Conservation (phyloP, 139 green algal species). For the Medakamo hakoo region DNA sequence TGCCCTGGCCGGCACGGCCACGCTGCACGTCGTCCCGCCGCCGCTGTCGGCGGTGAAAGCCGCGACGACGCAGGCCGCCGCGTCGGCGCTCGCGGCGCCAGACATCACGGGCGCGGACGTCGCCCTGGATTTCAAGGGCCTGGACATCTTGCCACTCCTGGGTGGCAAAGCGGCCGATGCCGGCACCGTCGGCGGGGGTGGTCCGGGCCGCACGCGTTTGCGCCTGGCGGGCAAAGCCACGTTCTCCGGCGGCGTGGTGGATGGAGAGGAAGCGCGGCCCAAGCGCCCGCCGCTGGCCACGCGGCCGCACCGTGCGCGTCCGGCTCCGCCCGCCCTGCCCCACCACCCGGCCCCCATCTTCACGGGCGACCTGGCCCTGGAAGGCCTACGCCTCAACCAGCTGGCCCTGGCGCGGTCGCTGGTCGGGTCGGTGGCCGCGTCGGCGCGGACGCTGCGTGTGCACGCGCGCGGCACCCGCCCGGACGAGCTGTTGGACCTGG, state of each 20-base stretch:
- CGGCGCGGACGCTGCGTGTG: slow-evolving; percentile 12
- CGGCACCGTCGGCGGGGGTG: slow-evolving; percentile 1
- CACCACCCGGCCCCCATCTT: slow-evolving; percentile 9
- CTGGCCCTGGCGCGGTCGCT: slow-evolving; percentile 36
- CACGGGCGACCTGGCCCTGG: slow-evolving; percentile 27
- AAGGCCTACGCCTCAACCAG: slow-evolving; percentile 48
- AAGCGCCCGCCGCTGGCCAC: not conserved
- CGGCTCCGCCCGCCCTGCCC: too few relatives aligned
- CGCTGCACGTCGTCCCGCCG: slow-evolving; percentile 22
- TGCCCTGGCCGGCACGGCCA: slow-evolving; percentile 16
- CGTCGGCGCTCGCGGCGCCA: slow-evolving; percentile 21
- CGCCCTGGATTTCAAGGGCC: slow-evolving; percentile 24
- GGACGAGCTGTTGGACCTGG: slow-evolving; percentile 50
- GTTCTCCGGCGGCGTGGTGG: slow-evolving; percentile 10
- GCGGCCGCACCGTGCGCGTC: not conserved
- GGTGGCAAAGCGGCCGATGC: slow-evolving; percentile 9
- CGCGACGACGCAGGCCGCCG: slow-evolving; percentile 28
- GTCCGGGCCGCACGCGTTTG: slow-evolving; percentile 15
- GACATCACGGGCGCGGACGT: slow-evolving; percentile 21
- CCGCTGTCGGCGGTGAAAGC: slow-evolving; percentile 16
- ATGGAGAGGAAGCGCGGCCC: not conserved
- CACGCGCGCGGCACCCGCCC: slow-evolving; percentile 19
- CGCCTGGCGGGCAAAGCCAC: slow-evolving; percentile 16
- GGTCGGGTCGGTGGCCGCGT: slow-evolving; percentile 20
- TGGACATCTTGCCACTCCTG: slow-evolving; percentile 51